phyloP scores from a whole-genome alignment of 164 flowering plant species.

The Malania oleifera region DNA sequence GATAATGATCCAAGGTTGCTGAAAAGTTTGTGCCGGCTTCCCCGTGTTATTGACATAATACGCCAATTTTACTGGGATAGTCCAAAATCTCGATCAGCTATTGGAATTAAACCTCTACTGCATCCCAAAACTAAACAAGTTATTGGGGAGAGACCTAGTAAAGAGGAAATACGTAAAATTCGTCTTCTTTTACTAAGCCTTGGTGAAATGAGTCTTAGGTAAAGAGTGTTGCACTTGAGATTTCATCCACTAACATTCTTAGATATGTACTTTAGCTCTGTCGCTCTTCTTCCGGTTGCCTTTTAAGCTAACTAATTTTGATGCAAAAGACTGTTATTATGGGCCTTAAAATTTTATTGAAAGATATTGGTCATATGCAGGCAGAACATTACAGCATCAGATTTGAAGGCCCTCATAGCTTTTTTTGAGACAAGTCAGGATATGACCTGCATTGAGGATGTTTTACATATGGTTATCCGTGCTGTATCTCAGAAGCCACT shows the following conservation, averaged over 20 bases:
- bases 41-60: slow-evolving; percentile 76
- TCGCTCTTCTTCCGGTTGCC: not conserved
- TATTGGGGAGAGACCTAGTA: slow-evolving; percentile 68
- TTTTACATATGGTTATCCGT: slow-evolving; percentile 90
- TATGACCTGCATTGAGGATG: slow-evolving; percentile 92
- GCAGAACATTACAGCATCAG: slow-evolving; percentile 67
- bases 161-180: slow-evolving; percentile 82
- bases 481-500: slow-evolving; percentile 73
- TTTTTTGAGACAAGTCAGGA: slow-evolving; percentile 87
- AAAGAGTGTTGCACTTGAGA: not conserved
- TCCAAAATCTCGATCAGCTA: slow-evolving; percentile 38
- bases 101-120: slow-evolving; percentile 57
- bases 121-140: slow-evolving; percentile 50
- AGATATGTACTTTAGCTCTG: too few relatives aligned
- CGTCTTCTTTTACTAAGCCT: slow-evolving; percentile 93
- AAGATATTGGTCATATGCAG: slow-evolving; percentile 35
- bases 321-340: too few relatives aligned
- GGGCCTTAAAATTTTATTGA: not conserved
- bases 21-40: slow-evolving; percentile 66
- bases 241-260: too few relatives aligned
- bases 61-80: slow-evolving; percentile 78
- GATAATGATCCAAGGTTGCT: slow-evolving; percentile 83
- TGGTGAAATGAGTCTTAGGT: slow-evolving; percentile 99
- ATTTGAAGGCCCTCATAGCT: slow-evolving; percentile 78
- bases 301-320: not conserved